These are phyloP conservation scores for Hortiboletus campestris DNA, from an alignment of 768 basidiomycete species.

Conservation along the genomic window DNA sequence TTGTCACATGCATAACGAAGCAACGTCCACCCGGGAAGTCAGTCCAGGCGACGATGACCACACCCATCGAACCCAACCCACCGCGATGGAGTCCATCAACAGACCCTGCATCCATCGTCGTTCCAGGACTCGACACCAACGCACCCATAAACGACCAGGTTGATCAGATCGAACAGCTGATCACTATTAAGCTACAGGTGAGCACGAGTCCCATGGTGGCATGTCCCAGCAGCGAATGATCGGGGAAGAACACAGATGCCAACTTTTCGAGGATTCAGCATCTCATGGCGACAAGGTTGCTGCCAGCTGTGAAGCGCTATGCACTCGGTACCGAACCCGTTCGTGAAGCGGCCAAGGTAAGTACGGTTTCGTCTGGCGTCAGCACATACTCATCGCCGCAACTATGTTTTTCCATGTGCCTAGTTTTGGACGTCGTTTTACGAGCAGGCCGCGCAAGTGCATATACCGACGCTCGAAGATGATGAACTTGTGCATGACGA, in stretches of 20 bases:
- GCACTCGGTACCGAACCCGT: constrained; percentile 85
- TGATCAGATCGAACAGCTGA: constrained; percentile 94
- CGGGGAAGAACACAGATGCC: constrained; percentile 78
- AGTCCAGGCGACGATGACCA: constrained; percentile 25
- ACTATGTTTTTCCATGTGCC: background rate
- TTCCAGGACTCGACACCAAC: constrained; percentile 70
- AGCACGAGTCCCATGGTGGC: background rate
- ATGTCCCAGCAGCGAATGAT: constrained; percentile 14
- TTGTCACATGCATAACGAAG: too few species aligned
- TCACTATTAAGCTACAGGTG: constrained; percentile 88
- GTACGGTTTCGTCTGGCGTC: constrained; percentile 20
- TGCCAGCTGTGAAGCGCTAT: constrained; percentile 90
- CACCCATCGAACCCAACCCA: constrained; percentile 57
- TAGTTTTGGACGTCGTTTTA: constrained; percentile 98
- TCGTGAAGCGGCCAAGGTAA: constrained; percentile 84
- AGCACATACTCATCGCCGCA: background rate
- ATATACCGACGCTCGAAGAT: constrained; percentile 73
- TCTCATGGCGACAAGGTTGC: constrained; percentile 70
- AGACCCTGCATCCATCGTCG: constrained; percentile 60
- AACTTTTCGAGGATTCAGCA: constrained; percentile 91
- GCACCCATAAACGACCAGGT: constrained; percentile 79
- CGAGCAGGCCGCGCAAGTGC: constrained; percentile 87
- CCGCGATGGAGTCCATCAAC: constrained; percentile 64
- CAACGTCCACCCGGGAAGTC: too few species aligned
- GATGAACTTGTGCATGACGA: constrained; percentile 56